phyloP scores from a whole-genome alignment of 2,329 filamentous ascomycete species.

The Annulohypoxylon truncatum region DNA sequence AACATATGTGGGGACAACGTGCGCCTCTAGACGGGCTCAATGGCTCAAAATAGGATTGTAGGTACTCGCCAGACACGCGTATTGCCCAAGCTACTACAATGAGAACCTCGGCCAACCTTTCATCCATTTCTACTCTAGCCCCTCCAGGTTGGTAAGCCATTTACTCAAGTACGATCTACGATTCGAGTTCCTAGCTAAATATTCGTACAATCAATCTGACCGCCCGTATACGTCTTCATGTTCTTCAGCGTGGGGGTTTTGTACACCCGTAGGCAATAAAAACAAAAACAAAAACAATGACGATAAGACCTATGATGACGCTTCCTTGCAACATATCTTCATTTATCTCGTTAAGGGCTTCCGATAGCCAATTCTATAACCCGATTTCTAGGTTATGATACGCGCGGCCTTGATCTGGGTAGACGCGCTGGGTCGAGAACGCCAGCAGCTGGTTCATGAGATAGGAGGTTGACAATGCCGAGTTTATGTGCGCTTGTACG shows the following conservation, averaged over 20 bases:
- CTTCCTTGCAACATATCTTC: neutral
- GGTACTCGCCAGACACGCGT: no score
- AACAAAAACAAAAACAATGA: no score
- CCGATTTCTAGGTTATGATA: neutral
- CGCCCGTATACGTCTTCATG: neutral
- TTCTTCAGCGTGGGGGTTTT: no score
- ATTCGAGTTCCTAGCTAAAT: neutral
- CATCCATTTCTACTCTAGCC: no score
- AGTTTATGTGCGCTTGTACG: neutral
- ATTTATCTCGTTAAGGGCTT: neutral
- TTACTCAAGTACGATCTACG: neutral
- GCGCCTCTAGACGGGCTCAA: no score
- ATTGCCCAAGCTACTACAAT: no score
- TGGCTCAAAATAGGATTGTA: no score
- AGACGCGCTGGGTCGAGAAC: neutral
- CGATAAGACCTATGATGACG: no score
- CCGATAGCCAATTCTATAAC: neutral
- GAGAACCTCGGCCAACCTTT: no score
- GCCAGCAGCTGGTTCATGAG: constrained; percentile 16
- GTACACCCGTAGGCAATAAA: no score
- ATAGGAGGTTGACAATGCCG: constrained; percentile 1
- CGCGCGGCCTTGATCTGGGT: neutral
- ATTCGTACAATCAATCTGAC: neutral
- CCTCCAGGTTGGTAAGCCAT: neutral
- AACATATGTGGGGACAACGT: no score